Evolutionary conservation across 805 yeast species (phyloP).

Genomic region (Wickerhamiella brachini): DNA sequence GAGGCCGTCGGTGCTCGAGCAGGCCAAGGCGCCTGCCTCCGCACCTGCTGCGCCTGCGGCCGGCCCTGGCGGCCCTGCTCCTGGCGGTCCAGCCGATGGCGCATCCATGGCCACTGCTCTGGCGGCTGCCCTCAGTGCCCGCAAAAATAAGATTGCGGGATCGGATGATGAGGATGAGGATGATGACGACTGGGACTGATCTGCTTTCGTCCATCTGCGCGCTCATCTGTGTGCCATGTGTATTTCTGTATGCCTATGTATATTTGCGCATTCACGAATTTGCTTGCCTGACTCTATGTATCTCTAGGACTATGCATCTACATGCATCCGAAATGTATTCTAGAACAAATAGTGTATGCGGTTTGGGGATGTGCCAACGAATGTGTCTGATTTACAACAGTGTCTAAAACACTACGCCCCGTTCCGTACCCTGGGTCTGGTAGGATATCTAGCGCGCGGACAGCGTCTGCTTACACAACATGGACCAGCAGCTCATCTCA

Average conservation of each 20-base stretch:
- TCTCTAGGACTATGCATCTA: too few species aligned
- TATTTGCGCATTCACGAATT: too few species aligned
- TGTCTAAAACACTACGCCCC: too few species aligned
- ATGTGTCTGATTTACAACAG: too few species aligned
- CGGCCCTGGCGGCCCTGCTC: conserved; percentile 31
- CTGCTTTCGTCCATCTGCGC: too few species aligned
- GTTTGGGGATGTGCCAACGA: too few species aligned
- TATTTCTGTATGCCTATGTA: too few species aligned
- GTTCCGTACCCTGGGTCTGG: not conserved
- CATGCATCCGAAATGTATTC: too few species aligned
- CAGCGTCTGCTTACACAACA: conserved; percentile 15
- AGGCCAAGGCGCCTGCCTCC: conserved; percentile 53
- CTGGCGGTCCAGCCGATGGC: conserved; percentile 37
- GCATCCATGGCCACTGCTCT: conserved; percentile 62
- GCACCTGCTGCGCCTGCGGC: conserved; percentile 26
- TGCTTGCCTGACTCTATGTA: too few species aligned
- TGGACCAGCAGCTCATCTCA: conserved; percentile 64
- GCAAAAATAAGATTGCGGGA: conserved; percentile 69
- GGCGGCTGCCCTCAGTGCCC: conserved; percentile 67
- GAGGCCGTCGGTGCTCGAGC: conserved; percentile 56
- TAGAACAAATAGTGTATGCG: too few species aligned
- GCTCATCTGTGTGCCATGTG: too few species aligned
- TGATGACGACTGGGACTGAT: conserved; percentile 46
- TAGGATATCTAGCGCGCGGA: not conserved
- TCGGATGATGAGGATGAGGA: conserved; percentile 78